Evolutionary conservation across 441 rosid species (phyloP).

Genomic region (Flueggea neowawraea): DNA sequence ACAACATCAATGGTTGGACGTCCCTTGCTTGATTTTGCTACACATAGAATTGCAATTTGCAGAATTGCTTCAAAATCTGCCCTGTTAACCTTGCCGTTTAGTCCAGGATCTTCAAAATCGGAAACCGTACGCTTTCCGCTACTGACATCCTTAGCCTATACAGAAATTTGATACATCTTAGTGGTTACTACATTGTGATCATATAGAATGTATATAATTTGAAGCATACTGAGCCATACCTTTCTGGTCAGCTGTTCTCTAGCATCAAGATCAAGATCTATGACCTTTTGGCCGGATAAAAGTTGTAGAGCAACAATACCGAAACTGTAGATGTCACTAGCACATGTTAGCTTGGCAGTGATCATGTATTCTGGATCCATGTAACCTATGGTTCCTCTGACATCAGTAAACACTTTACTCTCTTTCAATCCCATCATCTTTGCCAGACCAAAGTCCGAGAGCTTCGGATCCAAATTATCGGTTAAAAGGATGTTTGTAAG

Average conservation of each 20-base stretch:
- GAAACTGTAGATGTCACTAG: conserved; percentile 67
- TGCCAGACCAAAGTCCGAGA: conserved; percentile 68
- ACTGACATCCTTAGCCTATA: conserved; percentile 52
- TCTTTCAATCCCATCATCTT: conserved; percentile 65
- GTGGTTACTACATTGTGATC: too few relatives aligned
- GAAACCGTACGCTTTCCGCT: conserved; percentile 38
- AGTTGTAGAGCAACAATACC: conserved; percentile 63
- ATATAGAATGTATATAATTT: too few relatives aligned
- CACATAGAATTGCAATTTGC: conserved; percentile 53
- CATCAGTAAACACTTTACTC: conserved; percentile 68
- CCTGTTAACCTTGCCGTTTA: conserved; percentile 33
- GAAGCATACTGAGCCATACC: conserved; percentile 18
- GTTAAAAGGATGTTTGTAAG: conserved; percentile 77
- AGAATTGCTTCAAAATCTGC: conserved; percentile 50
- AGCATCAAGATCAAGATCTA: conserved; percentile 60
- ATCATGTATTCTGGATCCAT: conserved; percentile 77
- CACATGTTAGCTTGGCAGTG: conserved; percentile 61
- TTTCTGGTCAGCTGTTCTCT: conserved; percentile 69
- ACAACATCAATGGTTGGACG: conserved; percentile 50
- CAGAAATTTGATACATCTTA: neutral
- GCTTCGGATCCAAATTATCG: conserved; percentile 51
- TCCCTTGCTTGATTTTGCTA: conserved; percentile 56
- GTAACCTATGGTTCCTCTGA: conserved; percentile 70
- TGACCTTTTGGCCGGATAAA: conserved; percentile 58
- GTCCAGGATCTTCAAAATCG: conserved; percentile 54